phyloP scores from a whole-genome alignment of 768 basidiomycete genomes.

The Cyclocybe cylindracea region DNA sequence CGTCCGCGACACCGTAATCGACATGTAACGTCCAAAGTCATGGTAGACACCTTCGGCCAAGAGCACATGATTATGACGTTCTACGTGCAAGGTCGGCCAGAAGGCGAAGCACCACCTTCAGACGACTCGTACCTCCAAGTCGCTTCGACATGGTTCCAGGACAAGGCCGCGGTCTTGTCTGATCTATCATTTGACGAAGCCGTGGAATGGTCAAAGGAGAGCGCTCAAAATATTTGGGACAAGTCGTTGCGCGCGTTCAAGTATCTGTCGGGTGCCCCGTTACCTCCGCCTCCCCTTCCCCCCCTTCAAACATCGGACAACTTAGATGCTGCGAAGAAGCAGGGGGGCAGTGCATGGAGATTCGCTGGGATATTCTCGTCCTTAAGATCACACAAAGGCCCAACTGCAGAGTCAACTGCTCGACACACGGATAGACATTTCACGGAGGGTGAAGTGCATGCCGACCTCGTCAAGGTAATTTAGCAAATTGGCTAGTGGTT shows the following conservation, averaged over 20 bases:
- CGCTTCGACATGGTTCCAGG: constrained; percentile 41
- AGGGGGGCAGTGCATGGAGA: constrained; percentile 47
- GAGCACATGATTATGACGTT: constrained; percentile 88
- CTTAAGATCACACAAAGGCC: constrained; percentile 39
- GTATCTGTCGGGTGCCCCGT: constrained; percentile 69
- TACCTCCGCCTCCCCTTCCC: constrained; percentile 36
- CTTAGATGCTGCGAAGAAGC: constrained; percentile 23
- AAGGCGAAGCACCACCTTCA: constrained; percentile 34
- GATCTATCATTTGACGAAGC: constrained; percentile 60
- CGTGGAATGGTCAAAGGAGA: constrained; percentile 46
- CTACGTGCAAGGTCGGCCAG: constrained; percentile 66
- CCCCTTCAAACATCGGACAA: constrained; percentile 29
- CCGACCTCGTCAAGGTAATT: constrained; percentile 71
- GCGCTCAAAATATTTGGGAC: constrained; percentile 41
- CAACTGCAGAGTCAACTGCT: constrained; percentile 26
- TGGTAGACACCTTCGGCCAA: constrained; percentile 68
- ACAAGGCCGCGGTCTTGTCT: constrained; percentile 39
- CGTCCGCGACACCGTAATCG: constrained; percentile 83
- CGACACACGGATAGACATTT: constrained; percentile 45
- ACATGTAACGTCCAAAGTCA: constrained; percentile 78
- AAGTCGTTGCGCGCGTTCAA: constrained; percentile 60
- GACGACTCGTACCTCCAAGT: constrained; percentile 48
- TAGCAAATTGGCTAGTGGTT: not conserved
- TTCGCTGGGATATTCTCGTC: constrained; percentile 72
- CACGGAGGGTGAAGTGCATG: constrained; percentile 82